Evolutionary conservation across 768 basidiomycete species (phyloP).

Genomic region (Dentipellis fragilis): DNA sequence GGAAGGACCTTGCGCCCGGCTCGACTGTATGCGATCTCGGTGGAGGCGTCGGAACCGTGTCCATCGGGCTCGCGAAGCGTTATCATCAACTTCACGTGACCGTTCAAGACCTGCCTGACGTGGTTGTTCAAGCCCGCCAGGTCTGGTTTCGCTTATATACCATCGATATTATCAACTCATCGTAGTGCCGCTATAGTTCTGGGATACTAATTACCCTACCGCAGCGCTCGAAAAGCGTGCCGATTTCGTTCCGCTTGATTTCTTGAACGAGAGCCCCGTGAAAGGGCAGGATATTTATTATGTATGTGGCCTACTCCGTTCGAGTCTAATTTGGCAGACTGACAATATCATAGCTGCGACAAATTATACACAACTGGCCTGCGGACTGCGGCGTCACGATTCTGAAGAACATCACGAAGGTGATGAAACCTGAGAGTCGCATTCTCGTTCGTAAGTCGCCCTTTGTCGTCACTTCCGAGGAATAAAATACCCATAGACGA

Average conservation of each 20-base stretch:
- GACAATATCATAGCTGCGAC: not conserved
- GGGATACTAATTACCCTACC: not conserved
- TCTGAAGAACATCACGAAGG: conserved; percentile 19
- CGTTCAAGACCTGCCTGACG: conserved; percentile 21
- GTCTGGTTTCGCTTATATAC: conserved; percentile 5
- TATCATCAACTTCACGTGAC: conserved; percentile 19
- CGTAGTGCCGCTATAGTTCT: not conserved
- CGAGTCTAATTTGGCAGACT: not conserved
- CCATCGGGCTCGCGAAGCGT: conserved; percentile 18
- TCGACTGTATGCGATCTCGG: conserved; percentile 21
- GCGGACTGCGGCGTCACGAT: conserved; percentile 23
- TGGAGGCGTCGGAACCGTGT: conserved; percentile 20
- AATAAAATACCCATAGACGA: too few relatives aligned
- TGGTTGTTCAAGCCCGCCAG: conserved; percentile 15
- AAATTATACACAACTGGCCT: conserved; percentile 28
- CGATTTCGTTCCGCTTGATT: conserved; percentile 4
- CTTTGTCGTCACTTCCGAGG: too few relatives aligned
- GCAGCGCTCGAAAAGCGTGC: not conserved
- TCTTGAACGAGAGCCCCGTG: conserved; percentile 13
- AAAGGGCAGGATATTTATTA: conserved; percentile 5
- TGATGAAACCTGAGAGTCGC: conserved; percentile 21
- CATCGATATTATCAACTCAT: too few relatives aligned
- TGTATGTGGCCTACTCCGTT: not conserved
- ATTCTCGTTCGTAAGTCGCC: conserved; percentile 23
- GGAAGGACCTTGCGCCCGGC: conserved; percentile 13